These are phyloP conservation scores for Tricholoma sp. DNA, from an alignment of 768 basidiomycete genomes.

Conservation along the genomic window DNA sequence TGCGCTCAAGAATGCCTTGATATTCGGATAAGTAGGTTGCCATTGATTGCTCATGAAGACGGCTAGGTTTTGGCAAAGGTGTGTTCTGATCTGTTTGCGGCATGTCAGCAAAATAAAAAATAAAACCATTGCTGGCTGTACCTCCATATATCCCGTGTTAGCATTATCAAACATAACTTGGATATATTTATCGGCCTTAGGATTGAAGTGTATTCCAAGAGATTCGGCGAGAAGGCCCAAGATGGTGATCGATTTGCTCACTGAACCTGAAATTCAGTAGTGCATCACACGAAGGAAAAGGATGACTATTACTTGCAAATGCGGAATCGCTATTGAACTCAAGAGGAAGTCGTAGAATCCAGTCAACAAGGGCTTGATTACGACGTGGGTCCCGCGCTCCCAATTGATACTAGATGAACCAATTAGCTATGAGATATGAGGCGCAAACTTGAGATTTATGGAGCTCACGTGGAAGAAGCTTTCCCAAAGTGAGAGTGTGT, in stretches of 20 bases:
- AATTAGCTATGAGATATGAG: neutral
- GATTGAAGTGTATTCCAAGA: constrained; percentile 61
- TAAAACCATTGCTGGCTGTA: constrained; percentile 22
- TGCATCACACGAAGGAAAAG: neutral
- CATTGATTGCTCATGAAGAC: constrained; percentile 56
- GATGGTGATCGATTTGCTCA: constrained; percentile 69
- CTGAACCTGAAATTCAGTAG: constrained; percentile 29
- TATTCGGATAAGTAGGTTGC: constrained; percentile 61
- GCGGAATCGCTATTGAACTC: constrained; percentile 86
- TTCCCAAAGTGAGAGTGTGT: constrained; percentile 78
- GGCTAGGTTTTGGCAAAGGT: constrained; percentile 64
- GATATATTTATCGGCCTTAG: constrained; percentile 63
- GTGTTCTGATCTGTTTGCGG: constrained; percentile 52
- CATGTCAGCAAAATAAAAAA: neutral
- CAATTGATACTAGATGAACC: constrained; percentile 40
- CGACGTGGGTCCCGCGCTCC: constrained; percentile 78
- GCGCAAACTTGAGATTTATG: neutral
- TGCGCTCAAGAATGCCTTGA: constrained; percentile 48
- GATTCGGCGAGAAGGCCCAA: constrained; percentile 64
- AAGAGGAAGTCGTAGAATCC: constrained; percentile 68
- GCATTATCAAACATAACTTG: constrained; percentile 70
- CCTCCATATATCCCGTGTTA: constrained; percentile 83
- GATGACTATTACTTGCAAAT: constrained; percentile 64
- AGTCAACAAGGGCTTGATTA: constrained; percentile 65
- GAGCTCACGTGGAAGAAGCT: constrained; percentile 49